Conservation (phyloP, 495 filamentous ascomycete genomes). For the Neurospora discreta region DNA sequence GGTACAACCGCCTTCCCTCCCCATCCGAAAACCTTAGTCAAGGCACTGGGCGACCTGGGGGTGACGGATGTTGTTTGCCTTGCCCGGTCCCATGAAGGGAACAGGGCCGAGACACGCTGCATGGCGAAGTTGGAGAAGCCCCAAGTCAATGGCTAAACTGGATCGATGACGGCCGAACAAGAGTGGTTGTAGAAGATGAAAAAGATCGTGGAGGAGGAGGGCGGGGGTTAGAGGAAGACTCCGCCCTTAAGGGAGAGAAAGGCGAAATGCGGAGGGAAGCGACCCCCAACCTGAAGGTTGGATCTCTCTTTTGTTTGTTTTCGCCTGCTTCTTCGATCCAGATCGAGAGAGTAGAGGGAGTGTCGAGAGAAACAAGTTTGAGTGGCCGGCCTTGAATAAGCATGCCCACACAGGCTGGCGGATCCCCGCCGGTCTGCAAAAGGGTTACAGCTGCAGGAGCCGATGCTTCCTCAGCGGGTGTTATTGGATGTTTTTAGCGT, state of each 20-base stretch:
- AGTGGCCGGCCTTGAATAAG: background rate
- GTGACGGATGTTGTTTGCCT: constrained; percentile 19
- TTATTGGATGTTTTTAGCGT: background rate
- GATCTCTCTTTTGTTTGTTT: background rate
- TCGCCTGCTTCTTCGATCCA: background rate
- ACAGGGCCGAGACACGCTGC: constrained; percentile 40
- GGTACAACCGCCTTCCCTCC: constrained; percentile 32
- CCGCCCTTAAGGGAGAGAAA: background rate
- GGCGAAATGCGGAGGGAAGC: background rate
- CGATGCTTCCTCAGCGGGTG: background rate
- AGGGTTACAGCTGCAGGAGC: background rate
- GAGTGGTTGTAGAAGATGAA: background rate
- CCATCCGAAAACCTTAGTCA: constrained; percentile 37
- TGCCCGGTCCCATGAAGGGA: constrained; percentile 39
- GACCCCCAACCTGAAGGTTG: constrained; percentile 6
- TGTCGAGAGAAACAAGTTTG: background rate
- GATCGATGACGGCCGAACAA: background rate
- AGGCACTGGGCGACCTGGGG: constrained; percentile 17
- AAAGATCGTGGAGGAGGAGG: background rate
- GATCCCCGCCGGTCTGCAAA: background rate
- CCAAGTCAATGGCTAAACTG: background rate
- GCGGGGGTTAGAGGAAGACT: background rate
- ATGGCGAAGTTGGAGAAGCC: constrained; percentile 21
- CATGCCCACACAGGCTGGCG: background rate
- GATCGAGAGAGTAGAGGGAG: background rate